phyloP scores from a whole-genome alignment of 768 basidiomycete genomes.

The Lanmaoa rubissima region DNA sequence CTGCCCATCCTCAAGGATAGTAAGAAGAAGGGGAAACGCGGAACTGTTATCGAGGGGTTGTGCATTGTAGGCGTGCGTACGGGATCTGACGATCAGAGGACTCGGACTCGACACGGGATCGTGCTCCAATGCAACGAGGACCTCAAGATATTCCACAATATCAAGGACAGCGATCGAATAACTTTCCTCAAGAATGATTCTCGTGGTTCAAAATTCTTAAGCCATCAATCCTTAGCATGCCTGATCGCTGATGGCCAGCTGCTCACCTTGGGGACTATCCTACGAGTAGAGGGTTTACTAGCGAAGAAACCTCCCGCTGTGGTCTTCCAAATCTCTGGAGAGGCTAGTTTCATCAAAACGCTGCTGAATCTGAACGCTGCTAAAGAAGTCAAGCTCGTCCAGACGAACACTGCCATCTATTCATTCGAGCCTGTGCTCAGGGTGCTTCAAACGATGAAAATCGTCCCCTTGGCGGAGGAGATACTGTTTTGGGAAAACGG shows the following conservation, averaged over 20 bases:
- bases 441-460: constrained; percentile 46
- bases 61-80: constrained; percentile 36
- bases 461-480: constrained; percentile 48
- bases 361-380: constrained; percentile 40
- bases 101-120: constrained; percentile 42
- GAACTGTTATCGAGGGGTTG: constrained; percentile 39
- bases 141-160: constrained; percentile 36
- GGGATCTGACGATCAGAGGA: constrained; percentile 23
- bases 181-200: constrained; percentile 38
- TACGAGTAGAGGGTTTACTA: constrained; percentile 54
- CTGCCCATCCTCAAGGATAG: constrained; percentile 39
- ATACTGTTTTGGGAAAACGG: constrained; percentile 52
- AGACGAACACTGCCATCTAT: constrained; percentile 61
- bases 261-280: constrained; percentile 51
- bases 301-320: constrained; percentile 47
- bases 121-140: constrained; percentile 37
- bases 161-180: constrained; percentile 36
- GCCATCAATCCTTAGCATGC: constrained; percentile 54
- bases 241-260: constrained; percentile 48
- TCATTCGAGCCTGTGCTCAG: constrained; percentile 62
- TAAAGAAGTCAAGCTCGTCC: constrained; percentile 44
- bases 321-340: constrained; percentile 52
- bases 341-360: constrained; percentile 35
- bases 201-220: constrained; percentile 38
- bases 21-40: constrained; percentile 38